Evolutionary conservation across 495 filamentous ascomycete genomes (phyloP).

Genomic region (Aspergillus wentii): DNA sequence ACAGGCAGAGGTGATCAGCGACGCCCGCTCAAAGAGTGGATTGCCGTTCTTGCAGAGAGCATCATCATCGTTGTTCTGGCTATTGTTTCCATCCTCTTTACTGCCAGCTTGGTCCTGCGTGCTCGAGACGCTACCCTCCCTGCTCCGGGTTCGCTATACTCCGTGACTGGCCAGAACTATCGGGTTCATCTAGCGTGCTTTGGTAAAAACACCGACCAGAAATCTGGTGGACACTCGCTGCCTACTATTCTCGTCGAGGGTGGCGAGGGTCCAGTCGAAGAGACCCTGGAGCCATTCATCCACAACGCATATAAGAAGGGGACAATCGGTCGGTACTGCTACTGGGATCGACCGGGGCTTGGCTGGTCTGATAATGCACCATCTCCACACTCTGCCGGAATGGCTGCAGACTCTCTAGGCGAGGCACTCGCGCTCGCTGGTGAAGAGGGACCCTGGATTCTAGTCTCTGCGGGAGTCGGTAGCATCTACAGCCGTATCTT

Average conservation of each 20-base stretch:
- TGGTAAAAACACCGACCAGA: conserved; percentile 53
- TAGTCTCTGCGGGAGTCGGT: conserved; percentile 69
- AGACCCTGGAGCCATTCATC: conserved; percentile 63
- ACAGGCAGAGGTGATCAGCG: conserved; percentile 87
- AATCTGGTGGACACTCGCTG: conserved; percentile 37
- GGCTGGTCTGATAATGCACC: conserved; percentile 92
- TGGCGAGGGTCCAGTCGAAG: conserved; percentile 72
- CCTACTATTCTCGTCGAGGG: conserved; percentile 79
- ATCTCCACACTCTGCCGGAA: conserved; percentile 85
- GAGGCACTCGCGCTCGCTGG: conserved; percentile 77
- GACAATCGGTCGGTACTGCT: conserved; percentile 83
- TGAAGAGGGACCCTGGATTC: conserved; percentile 79
- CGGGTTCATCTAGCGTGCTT: conserved; percentile 80
- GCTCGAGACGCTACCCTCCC: conserved; percentile 67
- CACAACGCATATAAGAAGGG: conserved; percentile 62
- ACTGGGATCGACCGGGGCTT: conserved; percentile 88
- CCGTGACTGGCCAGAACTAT: conserved; percentile 77
- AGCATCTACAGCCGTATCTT: conserved; percentile 88
- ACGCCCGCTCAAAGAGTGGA: conserved; percentile 77
- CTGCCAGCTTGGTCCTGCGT: conserved; percentile 71
- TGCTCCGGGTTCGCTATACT: conserved; percentile 66
- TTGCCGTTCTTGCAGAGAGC: conserved; percentile 71
- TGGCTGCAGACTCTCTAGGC: conserved; percentile 78
- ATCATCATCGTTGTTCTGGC: conserved; percentile 62
- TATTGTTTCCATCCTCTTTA: conserved; percentile 64